Base-by-base conservation (phyloP, 2,329 filamentous ascomycete species). In the Paraphoma sp. region DNA sequence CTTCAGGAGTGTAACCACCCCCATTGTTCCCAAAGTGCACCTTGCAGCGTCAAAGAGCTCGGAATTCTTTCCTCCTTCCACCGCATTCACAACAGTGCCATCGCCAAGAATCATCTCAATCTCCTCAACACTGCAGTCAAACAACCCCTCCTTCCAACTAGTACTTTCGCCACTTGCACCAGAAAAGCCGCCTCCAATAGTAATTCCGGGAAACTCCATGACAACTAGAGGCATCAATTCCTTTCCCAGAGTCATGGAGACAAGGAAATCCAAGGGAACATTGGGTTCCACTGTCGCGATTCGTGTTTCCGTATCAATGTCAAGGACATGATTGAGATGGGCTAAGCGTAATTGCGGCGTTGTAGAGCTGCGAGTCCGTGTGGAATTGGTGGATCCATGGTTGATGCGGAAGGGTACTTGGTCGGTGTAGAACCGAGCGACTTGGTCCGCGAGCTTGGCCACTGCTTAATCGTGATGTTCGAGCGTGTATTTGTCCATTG, bases 181-280 rank as follows among this genome's bases (percentile, higher is more conserved):
- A 45, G 84, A 83, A 70, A 87, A 89, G 9, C 84, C 87, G 33
- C 87, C 87, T 12, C 87, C 87, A 6, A 83, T 84, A 2, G 87
- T 89, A 68, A 89, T 89, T 23, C 85, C 86, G 1, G 86, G 86
- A 53, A 89, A 88, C 69, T 89, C 87, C 82, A 87, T 87, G 12
- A 89, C 86, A 0, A 89, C 85, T 0, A 84, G 82, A 0, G 87
- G 86, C 3, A 89, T 76, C 1, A 89, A 76, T 1, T 80, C 80
- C 33, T 82, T 71, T 17, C 74, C 69, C 12, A 86, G 62, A 1
- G 85, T 84, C 6, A 80, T 82, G 38, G 80, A 78, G 6, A 88
- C 81, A 10, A 89, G 81, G 0, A 67, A 68, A 56, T 88, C 86
- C 84, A 89, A 88, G 1, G 86, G 77, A 9, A 89, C 87, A 61